A percentile compares a stretch with the other conserved stretches of the same genome.
These are phyloP conservation scores for Exobasidium cylindrosporum DNA, from an alignment of 1,284 basidiomycete species.

Conservation along the genomic window DNA sequence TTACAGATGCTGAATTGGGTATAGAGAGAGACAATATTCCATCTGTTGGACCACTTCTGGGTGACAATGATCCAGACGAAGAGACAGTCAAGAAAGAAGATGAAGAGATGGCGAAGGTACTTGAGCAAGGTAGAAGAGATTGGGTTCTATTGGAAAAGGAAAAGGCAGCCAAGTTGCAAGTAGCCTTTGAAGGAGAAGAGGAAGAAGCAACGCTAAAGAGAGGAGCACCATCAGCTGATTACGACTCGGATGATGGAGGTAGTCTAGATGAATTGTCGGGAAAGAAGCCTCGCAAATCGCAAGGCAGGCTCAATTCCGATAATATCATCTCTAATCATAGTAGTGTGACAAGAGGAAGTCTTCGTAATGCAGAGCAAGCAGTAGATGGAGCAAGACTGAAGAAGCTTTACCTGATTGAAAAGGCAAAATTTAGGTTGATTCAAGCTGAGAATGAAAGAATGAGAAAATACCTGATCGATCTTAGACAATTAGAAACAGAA, in stretches of 20 bases:
- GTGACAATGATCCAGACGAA: constrained; percentile 17
- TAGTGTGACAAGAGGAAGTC: background rate
- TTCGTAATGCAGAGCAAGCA: background rate
- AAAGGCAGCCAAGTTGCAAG: constrained; percentile 17
- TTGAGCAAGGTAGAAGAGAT: constrained; percentile 20
- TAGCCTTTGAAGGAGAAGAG: constrained; percentile 22
- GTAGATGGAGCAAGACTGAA: constrained; percentile 14
- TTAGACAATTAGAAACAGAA: constrained; percentile 28
- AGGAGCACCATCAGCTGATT: background rate
- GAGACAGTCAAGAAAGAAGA: constrained; percentile 21
- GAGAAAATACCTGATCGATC: constrained; percentile 30
- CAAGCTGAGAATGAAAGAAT: constrained; percentile 30
- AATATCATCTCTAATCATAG: background rate
- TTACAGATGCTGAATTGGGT: constrained; percentile 29
- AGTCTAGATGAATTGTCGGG: constrained; percentile 8
- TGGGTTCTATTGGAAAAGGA: constrained; percentile 33
- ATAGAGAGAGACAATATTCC: constrained; percentile 21
- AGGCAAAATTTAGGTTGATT: constrained; percentile 37
- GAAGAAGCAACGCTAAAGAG: constrained; percentile 11
- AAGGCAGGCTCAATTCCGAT: background rate
- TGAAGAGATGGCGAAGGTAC: constrained; percentile 20
- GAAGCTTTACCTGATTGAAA: constrained; percentile 43
- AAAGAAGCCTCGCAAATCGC: background rate
- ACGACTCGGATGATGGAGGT: constrained; percentile 7
- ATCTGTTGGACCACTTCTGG: background rate